Base-by-base conservation (phyloP, 495 filamentous ascomycete species). In the Rhypophila decipiens region DNA sequence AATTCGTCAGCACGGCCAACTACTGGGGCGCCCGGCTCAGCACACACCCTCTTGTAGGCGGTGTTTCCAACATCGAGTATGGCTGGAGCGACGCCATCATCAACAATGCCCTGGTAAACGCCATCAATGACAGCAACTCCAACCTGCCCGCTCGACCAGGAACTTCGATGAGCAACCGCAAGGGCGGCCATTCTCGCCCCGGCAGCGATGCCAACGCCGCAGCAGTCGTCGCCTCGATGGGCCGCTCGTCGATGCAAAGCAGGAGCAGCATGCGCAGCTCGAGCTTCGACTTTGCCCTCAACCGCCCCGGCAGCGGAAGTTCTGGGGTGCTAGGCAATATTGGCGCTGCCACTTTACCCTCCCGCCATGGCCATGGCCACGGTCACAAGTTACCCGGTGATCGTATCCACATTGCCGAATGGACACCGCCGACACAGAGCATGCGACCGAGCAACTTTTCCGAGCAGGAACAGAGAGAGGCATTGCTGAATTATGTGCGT, bases 1-100 rank as follows among this genome's bases (percentile, higher is more conserved):
- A 99, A 57, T 99, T 96, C 50, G 89, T 96, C 42, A 82, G 80
- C 27, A 94, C 88, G 1, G 91, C 88, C 55, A 99, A 99, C 68
- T 99, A 99, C 68, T 99, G 93, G 93, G 88, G 87, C 57, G 90
- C 93, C 2, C 78, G 93, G 36, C 72, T 97, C 8, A 95, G 88
- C 57, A 96, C 95, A 50, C 86, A 95, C 51, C 93, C 93, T 10
- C 71, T 97, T 4, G 77, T 90, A 8, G 93, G 91, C 21, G 91
- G 88, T 51, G 84, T 97, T 57, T 94, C 88, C 68, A 99, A 96
- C 57, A 84, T 97, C 42, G 94, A 99, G 64, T 96, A 96, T 61
- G 93, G 93, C 46, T 97, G 94, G 93, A 85, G 87, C 45, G 90
- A 95, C 39, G 71, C 77, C n/a, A 76, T 96, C 54, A 82, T 96